Base-by-base conservation (phyloP, 106 monocot species). In the Alisma plantagoaquatica region DNA sequence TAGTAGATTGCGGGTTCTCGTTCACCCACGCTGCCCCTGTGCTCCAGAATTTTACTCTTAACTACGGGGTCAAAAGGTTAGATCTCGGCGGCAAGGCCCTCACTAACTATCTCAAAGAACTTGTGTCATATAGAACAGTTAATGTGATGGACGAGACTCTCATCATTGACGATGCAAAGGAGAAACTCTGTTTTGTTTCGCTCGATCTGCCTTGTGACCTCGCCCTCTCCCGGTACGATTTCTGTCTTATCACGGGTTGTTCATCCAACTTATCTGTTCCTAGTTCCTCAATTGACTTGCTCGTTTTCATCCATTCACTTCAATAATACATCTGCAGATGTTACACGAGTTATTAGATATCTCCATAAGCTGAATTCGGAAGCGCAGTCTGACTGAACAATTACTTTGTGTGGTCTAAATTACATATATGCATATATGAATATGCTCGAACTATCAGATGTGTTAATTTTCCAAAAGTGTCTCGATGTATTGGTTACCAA, bases 111-210 rank as follows among this genome's bases (percentile, higher is more conserved):
- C 75, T 96, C 64, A 96, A 96, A 65, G 88, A 96, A 75, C 70
- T 96, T 38, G 60, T 96, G 18, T 88, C 88, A 8, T 96, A 88
- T 54, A 66, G 94, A 32, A 62, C 80, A 29, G 66, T 96, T 57
- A 96, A 96, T 58, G 75, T 96, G 14, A 84, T 96, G 88, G 94
- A 96, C 27, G 87, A 96, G 75, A 84, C 88, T 42, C 65, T 96
- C 51, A 53, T 96, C 60, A 63, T 88, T n/a, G 94, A 96, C 17
- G 63, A 88, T 22, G 94, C 88, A 43, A 96, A 96, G 73, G 88
- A 96, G 84, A 63, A 78, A 61, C 73, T 96, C 25, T 96, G 94
- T 72, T 88, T 96, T 44, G 88, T 88, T 28, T 96, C 94, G 1
- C 75, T 84, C 4, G 88, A 96, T 64, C 73, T 96, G 3, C 35